These are phyloP conservation scores for Aureoboletus auriporus DNA, from an alignment of 768 basidiomycete genomes.

Conservation along the genomic window DNA sequence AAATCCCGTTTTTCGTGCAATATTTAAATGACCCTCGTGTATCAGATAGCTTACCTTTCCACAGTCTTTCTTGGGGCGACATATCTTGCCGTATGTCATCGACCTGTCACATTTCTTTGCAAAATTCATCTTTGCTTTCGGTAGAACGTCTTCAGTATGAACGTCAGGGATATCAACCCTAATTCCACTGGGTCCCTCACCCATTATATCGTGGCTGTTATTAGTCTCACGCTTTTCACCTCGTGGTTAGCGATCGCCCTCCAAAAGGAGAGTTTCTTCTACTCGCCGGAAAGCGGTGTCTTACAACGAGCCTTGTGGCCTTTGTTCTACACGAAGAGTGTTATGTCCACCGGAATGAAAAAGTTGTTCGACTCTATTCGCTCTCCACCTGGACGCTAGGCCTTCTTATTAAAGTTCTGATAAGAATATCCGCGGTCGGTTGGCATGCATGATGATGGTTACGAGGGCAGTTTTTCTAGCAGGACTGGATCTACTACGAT, in stretches of 20 bases:
- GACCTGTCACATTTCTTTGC: neutral
- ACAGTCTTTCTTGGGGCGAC: slow-evolving; percentile 56
- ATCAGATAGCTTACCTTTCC: slow-evolving; percentile 49
- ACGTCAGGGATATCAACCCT: slow-evolving; percentile 26
- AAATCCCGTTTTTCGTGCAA: neutral
- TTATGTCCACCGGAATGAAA: neutral
- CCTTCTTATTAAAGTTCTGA: neutral
- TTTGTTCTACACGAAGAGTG: slow-evolving; percentile 8
- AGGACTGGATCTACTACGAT: neutral
- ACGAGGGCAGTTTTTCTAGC: neutral
- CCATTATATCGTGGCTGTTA: slow-evolving; percentile 37
- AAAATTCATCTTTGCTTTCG: slow-evolving; percentile 13
- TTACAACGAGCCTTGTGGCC: slow-evolving; percentile 22
- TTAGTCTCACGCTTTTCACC: slow-evolving; percentile 45
- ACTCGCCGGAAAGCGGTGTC: slow-evolving; percentile 2
- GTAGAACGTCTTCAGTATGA: slow-evolving; percentile 30
- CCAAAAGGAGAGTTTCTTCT: slow-evolving; percentile 29
- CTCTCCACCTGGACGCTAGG: neutral
- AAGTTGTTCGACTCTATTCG: neutral
- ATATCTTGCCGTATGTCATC: slow-evolving; percentile 31
- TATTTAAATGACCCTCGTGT: neutral
- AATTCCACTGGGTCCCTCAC: slow-evolving; percentile 18
- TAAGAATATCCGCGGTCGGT: neutral
- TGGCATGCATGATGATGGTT: neutral
- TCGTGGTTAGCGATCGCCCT: slow-evolving; percentile 54